Percentiles rank a stretch among this genome's conserved stretches.
Evolutionary conservation across 2,329 filamentous ascomycete species (phyloP).

Genomic region (Cercospora citrullina): DNA sequence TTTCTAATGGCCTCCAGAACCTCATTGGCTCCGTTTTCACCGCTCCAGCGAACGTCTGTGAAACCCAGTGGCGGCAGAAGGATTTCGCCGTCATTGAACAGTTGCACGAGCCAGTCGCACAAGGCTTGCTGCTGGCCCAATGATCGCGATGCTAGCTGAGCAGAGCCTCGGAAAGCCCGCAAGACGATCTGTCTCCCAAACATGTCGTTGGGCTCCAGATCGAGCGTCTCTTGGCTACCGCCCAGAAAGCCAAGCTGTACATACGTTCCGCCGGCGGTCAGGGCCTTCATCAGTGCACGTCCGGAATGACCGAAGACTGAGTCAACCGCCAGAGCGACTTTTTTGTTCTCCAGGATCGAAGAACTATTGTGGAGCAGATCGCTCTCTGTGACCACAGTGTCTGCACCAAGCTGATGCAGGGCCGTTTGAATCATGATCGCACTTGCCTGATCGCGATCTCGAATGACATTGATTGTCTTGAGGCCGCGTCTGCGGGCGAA

Average conservation of each 20-base stretch:
- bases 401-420: background rate
- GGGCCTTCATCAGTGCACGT: background rate
- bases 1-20: background rate
- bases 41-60: background rate
- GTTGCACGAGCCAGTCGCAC: background rate
- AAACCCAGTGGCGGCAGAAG: background rate
- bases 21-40: background rate
- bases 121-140: background rate
- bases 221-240: background rate
- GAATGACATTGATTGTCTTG: constrained; percentile 24
- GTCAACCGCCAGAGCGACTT: constrained; percentile 16
- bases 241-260: background rate
- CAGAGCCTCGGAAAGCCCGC: background rate
- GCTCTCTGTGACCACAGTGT: constrained; percentile 11
- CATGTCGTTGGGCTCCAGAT: background rate
- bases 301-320: constrained; percentile 12
- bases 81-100: background rate
- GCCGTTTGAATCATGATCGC: background rate
- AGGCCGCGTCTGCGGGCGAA: constrained; percentile 25
- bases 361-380: background rate
- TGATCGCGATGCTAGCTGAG: background rate
- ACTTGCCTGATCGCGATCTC: constrained; percentile 19
- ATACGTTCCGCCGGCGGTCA: background rate
- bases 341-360: background rate
- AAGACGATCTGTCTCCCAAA: background rate